Evolutionary conservation across 257 asterid species (phyloP), one percentile per base, ranked within the genome.

Genomic region (Penstemon newberryi): DNA sequence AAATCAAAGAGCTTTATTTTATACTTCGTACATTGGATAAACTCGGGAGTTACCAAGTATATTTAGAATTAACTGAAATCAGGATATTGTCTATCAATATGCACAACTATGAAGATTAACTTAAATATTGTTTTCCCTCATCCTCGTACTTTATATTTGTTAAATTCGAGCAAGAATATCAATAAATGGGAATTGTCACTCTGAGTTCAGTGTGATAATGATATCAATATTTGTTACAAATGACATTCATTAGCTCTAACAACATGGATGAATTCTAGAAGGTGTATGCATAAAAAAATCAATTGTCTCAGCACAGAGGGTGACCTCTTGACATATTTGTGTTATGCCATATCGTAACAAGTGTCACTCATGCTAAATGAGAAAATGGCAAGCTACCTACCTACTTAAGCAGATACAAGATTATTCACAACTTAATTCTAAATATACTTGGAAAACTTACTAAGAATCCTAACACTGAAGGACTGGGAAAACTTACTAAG

Each of bases 401-500:
- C 56, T 11, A 25, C 3, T 25, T 25, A 25, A 25, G 65, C 4
- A 66, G 57, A 56, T 47, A 61, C 33, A 8, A 49, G 54, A 47
- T 9, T 38, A 38, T 33, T 36, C 36, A 38, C 49, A 55, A 25
- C 33, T 25, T 25, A 25, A 25, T 25, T 25, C 33, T 25, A 25
- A 25, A 25, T 25, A 25, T 25, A 25, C 2, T 25, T 25, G 33
- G 33, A 25, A 25, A 25, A 25, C 33, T 25, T 25, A 25, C 33
- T 25, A 10, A 43, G 61, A 36, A 57, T 69, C 41, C 70, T 25
- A 25, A 25, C 33, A 25, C 33, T 25, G 33, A 63, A 25, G 54
- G 64, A 56, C 41, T 25, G 49, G 58, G 58, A 55, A 15, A 76
- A 81, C 95, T 81, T 78, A 94, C 97, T 76, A 94, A 75, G 83